A percentile compares a stretch with the other conserved stretches of the same genome.
These are phyloP conservation scores for Huntiella moniliformis DNA, from an alignment of 2,329 filamentous ascomycete species.

Conservation along the genomic window DNA sequence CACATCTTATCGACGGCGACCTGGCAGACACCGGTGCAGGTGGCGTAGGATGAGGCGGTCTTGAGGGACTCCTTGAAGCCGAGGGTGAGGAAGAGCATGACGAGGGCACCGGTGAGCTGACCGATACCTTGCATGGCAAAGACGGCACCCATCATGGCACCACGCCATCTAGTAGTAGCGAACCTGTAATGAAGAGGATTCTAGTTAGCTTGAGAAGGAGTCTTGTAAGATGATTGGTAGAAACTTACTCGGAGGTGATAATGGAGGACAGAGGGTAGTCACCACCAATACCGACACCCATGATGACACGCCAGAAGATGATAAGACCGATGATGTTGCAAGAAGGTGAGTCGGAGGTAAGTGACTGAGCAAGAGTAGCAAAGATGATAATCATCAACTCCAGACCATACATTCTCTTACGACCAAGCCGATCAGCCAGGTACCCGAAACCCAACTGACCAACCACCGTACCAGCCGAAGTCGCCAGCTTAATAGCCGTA, in stretches of 20 bases:
- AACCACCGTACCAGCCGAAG: conserved; percentile 60
- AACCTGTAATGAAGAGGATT: conserved; percentile 20
- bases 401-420: conserved; percentile 54
- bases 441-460: conserved; percentile 67
- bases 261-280: conserved; percentile 70
- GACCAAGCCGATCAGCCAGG: conserved; percentile 58
- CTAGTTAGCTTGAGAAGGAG: too few relatives aligned
- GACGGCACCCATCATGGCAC: conserved; percentile 72
- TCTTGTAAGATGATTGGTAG: too few relatives aligned
- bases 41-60: conserved; percentile 28
- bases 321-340: conserved; percentile 47
- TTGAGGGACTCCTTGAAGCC: conserved; percentile 49
- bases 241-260: conserved; percentile 56
- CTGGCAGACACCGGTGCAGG: conserved; percentile 29
- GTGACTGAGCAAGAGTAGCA: conserved; percentile 52
- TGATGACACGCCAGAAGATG: conserved; percentile 67
- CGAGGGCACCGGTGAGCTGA: conserved; percentile 55
- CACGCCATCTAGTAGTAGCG: conserved; percentile 67
- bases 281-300: conserved; percentile 29
- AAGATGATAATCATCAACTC: conserved; percentile 69
- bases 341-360: conserved; percentile 42
- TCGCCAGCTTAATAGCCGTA: conserved; percentile 71
- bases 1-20: conserved; percentile 64
- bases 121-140: conserved; percentile 80
- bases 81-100: conserved; percentile 56